Evolutionary conservation across 192 early-diverging fungal genomes (phyloP).

Genomic region (Ambispora gerdemannii): DNA sequence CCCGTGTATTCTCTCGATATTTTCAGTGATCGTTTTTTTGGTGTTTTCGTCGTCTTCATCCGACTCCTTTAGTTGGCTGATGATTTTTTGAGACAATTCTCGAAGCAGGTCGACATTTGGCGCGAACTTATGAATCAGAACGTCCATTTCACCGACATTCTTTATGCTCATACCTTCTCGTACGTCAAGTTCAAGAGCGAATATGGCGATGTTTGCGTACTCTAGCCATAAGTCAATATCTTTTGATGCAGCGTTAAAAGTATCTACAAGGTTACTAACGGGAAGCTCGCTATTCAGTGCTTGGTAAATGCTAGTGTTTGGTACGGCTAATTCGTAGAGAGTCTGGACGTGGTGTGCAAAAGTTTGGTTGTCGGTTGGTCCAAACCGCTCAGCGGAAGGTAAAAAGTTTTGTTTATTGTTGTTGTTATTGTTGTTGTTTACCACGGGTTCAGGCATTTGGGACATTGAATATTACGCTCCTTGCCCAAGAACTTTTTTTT

Average conservation of each 20-base stretch:
- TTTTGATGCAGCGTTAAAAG: conserved; percentile 36
- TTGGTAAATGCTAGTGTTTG: conserved; percentile 44
- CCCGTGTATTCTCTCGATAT: conserved; percentile 45
- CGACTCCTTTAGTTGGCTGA: conserved; percentile 31
- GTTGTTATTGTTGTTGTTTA: no score
- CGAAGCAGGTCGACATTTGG: conserved; percentile 44
- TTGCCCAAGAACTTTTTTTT: conserved; percentile 13
- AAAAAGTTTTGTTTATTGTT: conserved; percentile 19
- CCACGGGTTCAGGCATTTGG: conserved; percentile 28
- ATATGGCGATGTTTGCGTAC: conserved; percentile 50
- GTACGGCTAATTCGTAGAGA: conserved; percentile 36
- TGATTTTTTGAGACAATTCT: conserved; percentile 38
- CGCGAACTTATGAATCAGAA: conserved; percentile 42
- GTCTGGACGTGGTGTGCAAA: conserved; percentile 36
- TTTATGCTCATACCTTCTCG: conserved; percentile 40
- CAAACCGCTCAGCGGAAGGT: conserved; percentile 22
- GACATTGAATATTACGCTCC: conserved; percentile 26
- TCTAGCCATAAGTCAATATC: conserved; percentile 49
- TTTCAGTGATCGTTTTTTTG: conserved; percentile 30
- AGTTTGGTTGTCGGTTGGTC: conserved; percentile 16
- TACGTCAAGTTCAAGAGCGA: conserved; percentile 51
- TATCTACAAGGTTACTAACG: conserved; percentile 35
- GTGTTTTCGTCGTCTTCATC: conserved; percentile 31
- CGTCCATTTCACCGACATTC: conserved; percentile 43
- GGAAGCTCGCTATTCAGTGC: conserved; percentile 41